Base-by-base conservation (phyloP, 768 basidiomycete species). In the Cystobasidiopsis lactophilus region DNA sequence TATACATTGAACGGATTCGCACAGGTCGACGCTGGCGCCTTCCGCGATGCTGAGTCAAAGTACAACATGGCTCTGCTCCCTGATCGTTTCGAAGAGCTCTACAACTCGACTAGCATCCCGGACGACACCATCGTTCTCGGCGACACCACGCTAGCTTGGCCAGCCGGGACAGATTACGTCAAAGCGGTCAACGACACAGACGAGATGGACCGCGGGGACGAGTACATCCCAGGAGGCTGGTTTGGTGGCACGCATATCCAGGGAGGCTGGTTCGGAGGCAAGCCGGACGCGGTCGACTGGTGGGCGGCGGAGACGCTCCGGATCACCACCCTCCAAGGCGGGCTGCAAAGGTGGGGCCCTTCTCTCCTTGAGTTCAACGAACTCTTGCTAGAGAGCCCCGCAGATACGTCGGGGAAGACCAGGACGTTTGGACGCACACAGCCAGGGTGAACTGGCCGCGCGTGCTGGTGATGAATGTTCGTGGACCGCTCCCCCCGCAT, bases 181-280 rank as follows among this genome's bases (percentile, higher is more conserved):
- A 51, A 53, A 30, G 27, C 38, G 2, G 60, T 40, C 9, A 48
- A 29, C 18, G 29, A 23, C 21, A 52, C 29, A 19, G 41, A 40
- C 9, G 41, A 40, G 18, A 57, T 57, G 51, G 60, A 61, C 38
- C 48, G 54, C 3, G 50, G 40, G 16, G 60, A 61, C 30, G 33
- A 37, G 26, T 53, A 55, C 1, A n/a, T n/a, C n/a, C n/a, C n/a
- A n/a, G n/a, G n/a, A n/a, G n/a, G n/a, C n/a, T n/a, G n/a, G n/a
- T n/a, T n/a, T n/a, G n/a, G n/a, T n/a, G n/a, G n/a, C n/a, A 47
- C 29, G 27, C 55, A 56, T 1, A 50, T 61, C 7, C 60, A 61
- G 38, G 60, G 60, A n/a, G 60, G 60, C 3, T 61, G 57, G 58
- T 61, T 54, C 31, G 60, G 60, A 23, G 60, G 60, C 1, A 57